Conservation (phyloP, 805 yeast genomes). For the Saturnispora bothae region DNA sequence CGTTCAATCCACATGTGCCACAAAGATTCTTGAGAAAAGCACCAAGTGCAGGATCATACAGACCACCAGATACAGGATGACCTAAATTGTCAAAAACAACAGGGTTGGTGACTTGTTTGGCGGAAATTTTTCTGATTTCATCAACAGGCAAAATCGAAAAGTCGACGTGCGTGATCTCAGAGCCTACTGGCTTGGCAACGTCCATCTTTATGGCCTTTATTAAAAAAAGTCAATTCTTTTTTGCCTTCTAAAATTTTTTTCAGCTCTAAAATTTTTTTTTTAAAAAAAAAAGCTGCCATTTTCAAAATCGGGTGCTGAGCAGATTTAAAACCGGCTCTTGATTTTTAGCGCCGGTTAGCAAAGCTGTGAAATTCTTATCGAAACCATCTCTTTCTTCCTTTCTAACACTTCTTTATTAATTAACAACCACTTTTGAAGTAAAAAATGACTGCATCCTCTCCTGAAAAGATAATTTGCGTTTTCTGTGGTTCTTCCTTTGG, state of each 20-base stretch:
- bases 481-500: constrained; percentile 84
- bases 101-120: constrained; percentile 92
- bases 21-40: constrained; percentile 85
- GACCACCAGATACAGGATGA: constrained; percentile 89
- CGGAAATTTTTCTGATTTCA: constrained; percentile 80
- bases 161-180: constrained; percentile 86
- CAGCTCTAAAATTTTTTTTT: not conserved
- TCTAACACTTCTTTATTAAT: too few relatives aligned
- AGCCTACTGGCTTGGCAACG: constrained; percentile 92
- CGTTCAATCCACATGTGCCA: constrained; percentile 93
- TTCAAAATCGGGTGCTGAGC: not conserved
- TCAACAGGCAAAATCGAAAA: constrained; percentile 74
- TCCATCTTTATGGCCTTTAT: constrained; percentile 52
- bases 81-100: constrained; percentile 93
- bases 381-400: not conserved
- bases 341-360: too few relatives aligned
- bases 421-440: too few relatives aligned
- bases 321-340: not conserved
- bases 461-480: constrained; percentile 54
- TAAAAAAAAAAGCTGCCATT: not conserved
- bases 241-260: not conserved
- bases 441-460: constrained; percentile 1
- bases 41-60: constrained; percentile 91
- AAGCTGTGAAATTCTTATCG: not conserved
- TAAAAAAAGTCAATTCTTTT: not conserved